phyloP scores from a whole-genome alignment of 2,329 filamentous ascomycete species.

The Ophiostoma novo-ulmi region DNA sequence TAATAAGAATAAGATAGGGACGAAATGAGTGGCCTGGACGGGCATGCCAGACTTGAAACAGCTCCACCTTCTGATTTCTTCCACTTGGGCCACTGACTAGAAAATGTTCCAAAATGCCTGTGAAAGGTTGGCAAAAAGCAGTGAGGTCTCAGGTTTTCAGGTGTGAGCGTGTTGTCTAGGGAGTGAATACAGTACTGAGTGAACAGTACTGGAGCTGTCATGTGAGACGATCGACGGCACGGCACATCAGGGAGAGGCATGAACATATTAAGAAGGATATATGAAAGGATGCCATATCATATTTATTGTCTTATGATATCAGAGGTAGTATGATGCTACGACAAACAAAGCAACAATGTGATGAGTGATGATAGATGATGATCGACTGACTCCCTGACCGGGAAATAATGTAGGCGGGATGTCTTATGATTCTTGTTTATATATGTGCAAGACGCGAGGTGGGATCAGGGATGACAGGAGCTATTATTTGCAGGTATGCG shows the following conservation, averaged over 20 bases:
- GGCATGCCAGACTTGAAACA: slow-evolving; percentile 6
- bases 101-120: not conserved
- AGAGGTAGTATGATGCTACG: not conserved
- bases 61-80: not conserved
- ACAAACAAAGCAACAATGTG: not conserved
- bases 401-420: not conserved
- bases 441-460: slow-evolving; percentile 6
- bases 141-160: not conserved
- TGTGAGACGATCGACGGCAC: not conserved
- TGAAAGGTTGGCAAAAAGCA: not conserved
- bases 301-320: not conserved
- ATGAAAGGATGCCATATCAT: not conserved
- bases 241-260: not conserved
- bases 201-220: not conserved
- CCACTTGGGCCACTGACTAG: not conserved
- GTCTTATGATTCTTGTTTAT: slow-evolving; percentile 10
- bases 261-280: not conserved
- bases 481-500: no score
- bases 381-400: not conserved
- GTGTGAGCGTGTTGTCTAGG: not conserved
- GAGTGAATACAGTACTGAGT: not conserved
- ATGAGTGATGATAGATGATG: not conserved
- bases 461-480: not conserved
- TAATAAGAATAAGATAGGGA: not conserved
- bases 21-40: not conserved